Base-by-base conservation (phyloP, 257 asterid genomes). In the Solanum chiquidenum region DNA sequence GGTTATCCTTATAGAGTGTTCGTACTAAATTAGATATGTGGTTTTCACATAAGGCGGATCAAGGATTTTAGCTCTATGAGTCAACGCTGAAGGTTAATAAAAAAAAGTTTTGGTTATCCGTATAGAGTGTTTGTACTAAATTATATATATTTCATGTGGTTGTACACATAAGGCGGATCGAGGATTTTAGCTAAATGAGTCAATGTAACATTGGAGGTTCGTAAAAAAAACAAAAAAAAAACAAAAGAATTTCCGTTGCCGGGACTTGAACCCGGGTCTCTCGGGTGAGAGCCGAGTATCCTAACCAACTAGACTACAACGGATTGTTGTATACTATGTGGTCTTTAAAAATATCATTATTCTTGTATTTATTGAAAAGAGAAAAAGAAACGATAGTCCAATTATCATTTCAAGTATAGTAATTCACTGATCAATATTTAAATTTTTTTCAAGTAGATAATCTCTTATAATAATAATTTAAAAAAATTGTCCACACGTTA, bases 271-370 rank as follows among this genome's bases (percentile, higher is more conserved):
- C 98, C 94, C 96, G 95, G 97, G 96, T 94, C 96, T 92, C 95
- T 93, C 95, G 96, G 98, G 98, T 96, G 98, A 96, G 98, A 94
- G 98, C 98, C 98, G 97, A 95, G 96, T 95, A 94, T 95, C 98
- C 98, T 95, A 42, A 96, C 98, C 99, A 96, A 37, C 98, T 94
- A 96, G 99, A 96, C 98, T 94, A 96, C 98, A 94, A 96, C 95
- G 98, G 98, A 96, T 7, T 44, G 14, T 3, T 21, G 2, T 93
- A 1, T 1, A 5, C 3, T 3, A 2, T 0, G 13, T 21, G 29
- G 69, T 60, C 13, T 23, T 7, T 55, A 55, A 55, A 18, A 16
- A 58, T 7, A 58, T 21, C 2, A 58, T 20, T 58, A 58, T 58
- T 58, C 5, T 58, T 58, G 27, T 58, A 5, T 8, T 58, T 9